These are phyloP conservation scores for Entrophospora sp. DNA, from an alignment of 192 early-diverging fungal genomes.

Conservation along the genomic window DNA sequence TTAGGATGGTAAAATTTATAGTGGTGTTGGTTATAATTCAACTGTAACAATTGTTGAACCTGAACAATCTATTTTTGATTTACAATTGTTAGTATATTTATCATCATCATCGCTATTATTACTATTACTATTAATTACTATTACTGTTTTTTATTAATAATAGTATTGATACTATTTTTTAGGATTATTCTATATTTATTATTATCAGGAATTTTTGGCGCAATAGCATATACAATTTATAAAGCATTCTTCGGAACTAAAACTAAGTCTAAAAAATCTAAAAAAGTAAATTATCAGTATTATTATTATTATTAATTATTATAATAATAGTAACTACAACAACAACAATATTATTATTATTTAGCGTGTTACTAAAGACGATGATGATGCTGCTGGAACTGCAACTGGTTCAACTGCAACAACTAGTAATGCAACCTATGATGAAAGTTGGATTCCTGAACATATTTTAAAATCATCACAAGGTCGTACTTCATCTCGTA, in stretches of 20 bases:
- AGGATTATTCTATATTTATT: constrained; percentile 44
- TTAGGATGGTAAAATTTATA: constrained; percentile 23
- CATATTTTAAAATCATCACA: constrained; percentile 23
- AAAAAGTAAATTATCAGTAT: constrained; percentile 21
- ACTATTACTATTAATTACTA: neutral
- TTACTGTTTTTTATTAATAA: neutral
- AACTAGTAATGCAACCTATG: constrained; percentile 1
- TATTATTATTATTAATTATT: neutral
- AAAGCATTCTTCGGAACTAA: constrained; percentile 37
- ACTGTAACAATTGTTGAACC: constrained; percentile 38
- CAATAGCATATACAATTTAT: constrained; percentile 35
- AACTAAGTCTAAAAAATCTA: constrained; percentile 15
- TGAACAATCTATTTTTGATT: constrained; percentile 43
- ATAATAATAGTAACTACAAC: neutral
- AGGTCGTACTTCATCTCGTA: neutral
- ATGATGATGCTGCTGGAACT: too few relatives aligned
- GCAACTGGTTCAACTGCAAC: too few relatives aligned
- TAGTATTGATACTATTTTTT: neutral
- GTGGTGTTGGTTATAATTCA: constrained; percentile 39
- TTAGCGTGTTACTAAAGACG: neutral
- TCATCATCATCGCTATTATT: neutral
- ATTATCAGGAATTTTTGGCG: constrained; percentile 29
- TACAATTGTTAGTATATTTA: constrained; percentile 39
- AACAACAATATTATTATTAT: neutral
- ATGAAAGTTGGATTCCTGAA: constrained; percentile 50